phyloP scores from a whole-genome alignment of 2,329 filamentous ascomycete genomes.

The Didymella lethalis region DNA sequence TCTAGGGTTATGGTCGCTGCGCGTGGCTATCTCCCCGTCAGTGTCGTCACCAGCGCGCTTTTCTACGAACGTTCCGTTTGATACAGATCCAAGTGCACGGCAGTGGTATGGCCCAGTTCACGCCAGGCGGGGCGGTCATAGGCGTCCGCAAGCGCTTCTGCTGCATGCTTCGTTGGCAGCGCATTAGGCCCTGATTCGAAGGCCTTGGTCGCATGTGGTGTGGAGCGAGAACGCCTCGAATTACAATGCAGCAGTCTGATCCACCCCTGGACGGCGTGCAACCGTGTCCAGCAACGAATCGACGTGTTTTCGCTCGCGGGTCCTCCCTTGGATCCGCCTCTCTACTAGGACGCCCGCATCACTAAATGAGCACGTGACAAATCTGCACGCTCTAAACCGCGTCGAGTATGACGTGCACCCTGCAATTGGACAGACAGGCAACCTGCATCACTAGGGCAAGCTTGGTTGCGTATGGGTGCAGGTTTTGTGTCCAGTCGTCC shows the following conservation, averaged over 20 bases:
- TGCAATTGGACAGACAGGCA: constrained; percentile 29
- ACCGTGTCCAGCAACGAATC: constrained; percentile 40
- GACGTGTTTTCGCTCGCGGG: constrained; percentile 44
- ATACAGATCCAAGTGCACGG: constrained; percentile 40
- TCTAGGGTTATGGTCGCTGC: constrained; percentile 21
- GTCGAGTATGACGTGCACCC: constrained; percentile 19
- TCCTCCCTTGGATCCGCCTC: constrained; percentile 30
- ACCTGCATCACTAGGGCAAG: constrained; percentile 28
- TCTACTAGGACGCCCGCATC: constrained; percentile 35
- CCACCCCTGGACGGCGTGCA: constrained; percentile 34
- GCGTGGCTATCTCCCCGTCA: constrained; percentile 3
- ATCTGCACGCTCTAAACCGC: constrained; percentile 21
- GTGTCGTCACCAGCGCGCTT: constrained; percentile 36
- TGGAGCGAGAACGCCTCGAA: constrained; percentile 37
- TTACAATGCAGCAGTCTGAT: constrained; percentile 31
- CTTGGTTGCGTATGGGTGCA: constrained; percentile 37
- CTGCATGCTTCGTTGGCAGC: constrained; percentile 50
- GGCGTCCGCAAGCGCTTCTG: constrained; percentile 41
- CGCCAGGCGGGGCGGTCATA: constrained; percentile 32
- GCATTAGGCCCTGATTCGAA: constrained; percentile 43
- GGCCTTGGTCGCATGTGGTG: constrained; percentile 32
- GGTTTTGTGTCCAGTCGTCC: constrained; percentile 43
- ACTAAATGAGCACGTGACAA: constrained; percentile 37
- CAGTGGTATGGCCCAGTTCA: constrained; percentile 31
- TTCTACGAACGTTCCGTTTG: constrained; percentile 25